A percentile compares a stretch with the other conserved stretches of the same genome.
phyloP scores from a whole-genome alignment of 2,329 filamentous ascomycete genomes.

The Aspergillus transmontanensis region DNA sequence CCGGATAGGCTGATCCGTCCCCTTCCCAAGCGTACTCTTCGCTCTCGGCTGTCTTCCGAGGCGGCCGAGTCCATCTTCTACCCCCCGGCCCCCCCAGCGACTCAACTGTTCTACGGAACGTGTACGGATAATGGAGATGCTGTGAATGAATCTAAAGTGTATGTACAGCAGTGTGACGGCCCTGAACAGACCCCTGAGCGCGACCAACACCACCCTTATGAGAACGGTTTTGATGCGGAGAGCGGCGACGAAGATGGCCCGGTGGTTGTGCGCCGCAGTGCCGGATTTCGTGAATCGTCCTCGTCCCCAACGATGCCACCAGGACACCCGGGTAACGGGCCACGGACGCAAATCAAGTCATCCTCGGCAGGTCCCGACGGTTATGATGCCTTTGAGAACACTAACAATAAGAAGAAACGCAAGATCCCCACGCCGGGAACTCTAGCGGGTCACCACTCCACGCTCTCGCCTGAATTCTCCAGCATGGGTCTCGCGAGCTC shows the following conservation, averaged over 20 bases:
- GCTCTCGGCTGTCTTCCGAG: conserved; percentile 83
- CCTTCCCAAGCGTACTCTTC: conserved; percentile 82
- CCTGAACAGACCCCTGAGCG: conserved; percentile 42
- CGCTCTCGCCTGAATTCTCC: conserved; percentile 65
- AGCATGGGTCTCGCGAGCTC: conserved; percentile 61
- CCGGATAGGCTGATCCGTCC: conserved; percentile 92
- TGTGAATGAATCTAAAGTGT: conserved; percentile 49
- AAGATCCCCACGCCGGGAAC: conserved; percentile 92
- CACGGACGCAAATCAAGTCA: conserved; percentile 46
- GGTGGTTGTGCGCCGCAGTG: conserved; percentile 45
- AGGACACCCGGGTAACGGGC: conserved; percentile 31
- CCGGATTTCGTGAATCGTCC: conserved; percentile 42
- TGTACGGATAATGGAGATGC: conserved; percentile 59
- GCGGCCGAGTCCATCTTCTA: conserved; percentile 80
- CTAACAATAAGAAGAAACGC: conserved; percentile 98
- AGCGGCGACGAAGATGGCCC: conserved; percentile 63
- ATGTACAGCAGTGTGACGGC: conserved; percentile 48
- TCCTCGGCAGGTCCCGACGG: conserved; percentile 79
- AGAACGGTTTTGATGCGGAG: conserved; percentile 59
- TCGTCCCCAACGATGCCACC: conserved; percentile 33
- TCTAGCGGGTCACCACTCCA: conserved; percentile 60
- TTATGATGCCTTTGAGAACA: conserved; percentile 97
- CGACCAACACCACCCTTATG: conserved; percentile 50
- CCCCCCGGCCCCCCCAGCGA: conserved; percentile 70
- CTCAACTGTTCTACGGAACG: conserved; percentile 76